Evolutionary conservation across 2,329 filamentous ascomycete genomes (phyloP), one percentile per base, ranked within the genome.

Genomic region (Hypoxylon sp.): DNA sequence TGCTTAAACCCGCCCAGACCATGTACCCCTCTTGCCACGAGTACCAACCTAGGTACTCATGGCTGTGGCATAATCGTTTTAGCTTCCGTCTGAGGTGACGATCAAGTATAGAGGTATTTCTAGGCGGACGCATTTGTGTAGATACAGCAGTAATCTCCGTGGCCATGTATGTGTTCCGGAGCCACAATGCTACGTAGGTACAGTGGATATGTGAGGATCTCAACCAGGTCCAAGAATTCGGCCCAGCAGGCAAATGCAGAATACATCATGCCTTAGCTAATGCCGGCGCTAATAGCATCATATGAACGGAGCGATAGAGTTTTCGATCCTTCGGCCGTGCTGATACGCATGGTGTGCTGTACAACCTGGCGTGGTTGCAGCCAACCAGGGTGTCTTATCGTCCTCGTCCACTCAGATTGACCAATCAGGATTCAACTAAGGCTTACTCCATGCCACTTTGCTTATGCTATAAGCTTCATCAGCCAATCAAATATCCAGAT

Each of bases 241-340:
- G 20, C n/a, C 22, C 27, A 59, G 33, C 46, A 49, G 33, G 30
- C 49, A 50, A 48, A 27, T 40, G 44, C 42, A 50, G 30, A 27
- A 37, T 42, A 50, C 44, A 50, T 50, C 44, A 50, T 50, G 44
- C 31, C n/a, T n/a, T 30, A 44, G 54, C 40, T 22, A 50, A 49
- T 59, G 56, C 44, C 56, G 42, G 56, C 44, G 56, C 44, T 59
- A 59, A 31, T 49, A 14, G 13, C 44, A 49, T 50, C 56, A 30
- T 50, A 50, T 40, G 31, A 17, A 44, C 17, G 40, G 56, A 25
- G 10, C 56, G 40, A 17, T 59, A 40, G 30, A 46, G 56, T 59
- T 50, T 58, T 59, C n/a, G 20, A 59, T 59, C 55, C 55, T 58
- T 59, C 56, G 37, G 14, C 31, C 4, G 33, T 40, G 44, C 56